Evolutionary conservation across 1,284 basidiomycete genomes (phyloP).

Genomic region (Pterulicium gracile): DNA sequence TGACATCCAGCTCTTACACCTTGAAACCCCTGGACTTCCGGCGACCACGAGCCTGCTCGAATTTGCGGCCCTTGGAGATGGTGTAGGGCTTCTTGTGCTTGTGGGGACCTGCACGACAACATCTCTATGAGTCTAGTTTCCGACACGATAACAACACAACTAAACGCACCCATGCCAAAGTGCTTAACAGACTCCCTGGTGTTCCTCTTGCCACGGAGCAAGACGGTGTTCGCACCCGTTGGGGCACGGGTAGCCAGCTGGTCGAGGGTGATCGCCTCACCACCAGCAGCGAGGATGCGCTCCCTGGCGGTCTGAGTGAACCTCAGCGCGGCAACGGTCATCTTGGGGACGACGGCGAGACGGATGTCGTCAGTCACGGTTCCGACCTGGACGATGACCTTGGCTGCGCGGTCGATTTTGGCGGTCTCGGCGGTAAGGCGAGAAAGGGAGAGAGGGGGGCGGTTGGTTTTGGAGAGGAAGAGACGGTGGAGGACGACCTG

Average conservation of each 20-base stretch:
- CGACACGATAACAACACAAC: constrained; percentile 15
- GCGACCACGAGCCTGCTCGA: constrained; percentile 87
- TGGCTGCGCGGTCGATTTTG: constrained; percentile 61
- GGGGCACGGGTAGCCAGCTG: constrained; percentile 93
- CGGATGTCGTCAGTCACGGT: constrained; percentile 97
- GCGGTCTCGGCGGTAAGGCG: constrained; percentile 78
- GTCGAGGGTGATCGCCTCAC: constrained; percentile 92
- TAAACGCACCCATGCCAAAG: constrained; percentile 77
- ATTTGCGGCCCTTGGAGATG: constrained; percentile 94
- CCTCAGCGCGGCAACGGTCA: constrained; percentile 89
- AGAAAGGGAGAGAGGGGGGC: constrained; percentile 92
- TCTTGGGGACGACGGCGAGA: constrained; percentile 79
- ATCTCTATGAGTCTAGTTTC: constrained; percentile 11
- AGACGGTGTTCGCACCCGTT: constrained; percentile 91
- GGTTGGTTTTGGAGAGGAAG: constrained; percentile 97
- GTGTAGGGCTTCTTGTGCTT: constrained; percentile 95
- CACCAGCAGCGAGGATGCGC: constrained; percentile 92
- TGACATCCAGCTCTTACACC: constrained; percentile 49
- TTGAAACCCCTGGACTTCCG: constrained; percentile 89
- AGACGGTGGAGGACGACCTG: constrained; percentile 84
- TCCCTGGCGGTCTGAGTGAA: constrained; percentile 92
- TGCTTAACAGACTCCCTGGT: constrained; percentile 92
- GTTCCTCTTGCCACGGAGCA: constrained; percentile 89
- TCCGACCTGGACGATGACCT: constrained; percentile 86
- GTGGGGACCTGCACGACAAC: constrained; percentile 45